Percentiles rank a stretch among this genome's conserved stretches.
These are phyloP conservation scores for Kitagawia praeruptora DNA, from an alignment of 129 eudicot species.

Conservation along the genomic window DNA sequence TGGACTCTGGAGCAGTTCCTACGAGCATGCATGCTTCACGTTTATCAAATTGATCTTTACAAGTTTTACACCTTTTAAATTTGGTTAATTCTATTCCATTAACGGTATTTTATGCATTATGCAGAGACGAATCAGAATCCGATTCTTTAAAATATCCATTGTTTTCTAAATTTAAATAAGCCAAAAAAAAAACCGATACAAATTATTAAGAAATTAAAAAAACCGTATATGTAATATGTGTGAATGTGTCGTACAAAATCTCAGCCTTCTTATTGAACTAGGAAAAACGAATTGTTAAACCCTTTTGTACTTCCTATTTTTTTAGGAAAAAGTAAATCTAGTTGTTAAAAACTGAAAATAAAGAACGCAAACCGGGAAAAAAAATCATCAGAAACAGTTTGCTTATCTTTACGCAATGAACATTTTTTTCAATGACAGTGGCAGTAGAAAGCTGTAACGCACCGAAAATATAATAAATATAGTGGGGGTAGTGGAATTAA, in stretches of 20 bases:
- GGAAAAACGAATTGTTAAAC: no score
- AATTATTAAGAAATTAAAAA: no score
- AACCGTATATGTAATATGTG: no score
- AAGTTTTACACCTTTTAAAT: neutral
- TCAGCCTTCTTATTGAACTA: no score
- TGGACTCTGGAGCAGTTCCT: neutral
- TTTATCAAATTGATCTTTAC: neutral
- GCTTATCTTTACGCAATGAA: neutral
- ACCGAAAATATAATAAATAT: neutral
- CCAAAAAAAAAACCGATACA: no score
- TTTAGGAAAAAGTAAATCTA: no score
- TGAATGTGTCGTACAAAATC: no score
- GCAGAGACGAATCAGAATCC: neutral
- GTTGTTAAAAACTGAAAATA: no score
- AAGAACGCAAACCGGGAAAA: no score
- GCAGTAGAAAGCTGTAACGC: neutral
- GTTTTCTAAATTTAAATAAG: no score
- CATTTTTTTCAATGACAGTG: neutral
- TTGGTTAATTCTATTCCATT: neutral
- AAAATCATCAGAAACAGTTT: neutral
- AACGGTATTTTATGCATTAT: neutral
- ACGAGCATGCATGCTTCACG: neutral
- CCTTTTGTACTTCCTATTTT: no score
- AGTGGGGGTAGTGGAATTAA: conserved; percentile 9
- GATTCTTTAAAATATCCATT: neutral